Evolutionary conservation across 176 grass and related monocot species (phyloP).

Genomic region (Musa acuminata): DNA sequence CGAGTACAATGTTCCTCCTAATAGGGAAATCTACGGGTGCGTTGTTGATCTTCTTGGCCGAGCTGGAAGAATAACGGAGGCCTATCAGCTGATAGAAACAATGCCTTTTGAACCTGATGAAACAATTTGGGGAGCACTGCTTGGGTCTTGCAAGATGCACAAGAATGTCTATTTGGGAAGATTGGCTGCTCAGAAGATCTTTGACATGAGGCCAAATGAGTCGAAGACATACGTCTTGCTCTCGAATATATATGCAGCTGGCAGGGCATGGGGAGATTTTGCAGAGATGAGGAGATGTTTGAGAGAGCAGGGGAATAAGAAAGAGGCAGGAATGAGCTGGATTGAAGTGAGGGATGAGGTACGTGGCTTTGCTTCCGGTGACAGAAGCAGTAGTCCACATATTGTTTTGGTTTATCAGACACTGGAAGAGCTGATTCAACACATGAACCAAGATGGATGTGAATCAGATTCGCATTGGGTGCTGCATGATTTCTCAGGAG

Average conservation of each 20-base stretch:
- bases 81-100: conserved; percentile 29
- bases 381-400: conserved; percentile 28
- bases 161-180: conserved; percentile 38
- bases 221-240: conserved; percentile 36
- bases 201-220: conserved; percentile 35
- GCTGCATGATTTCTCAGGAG: background rate
- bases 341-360: conserved; percentile 35
- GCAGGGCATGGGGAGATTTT: conserved; percentile 48
- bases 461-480: background rate
- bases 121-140: conserved; percentile 45
- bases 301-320: conserved; percentile 33
- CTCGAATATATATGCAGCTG: conserved; percentile 54
- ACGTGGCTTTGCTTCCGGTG: conserved; percentile 38
- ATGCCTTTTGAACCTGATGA: conserved; percentile 51
- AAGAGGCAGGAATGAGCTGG: conserved; percentile 46
- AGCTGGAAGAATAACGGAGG: conserved; percentile 32
- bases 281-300: conserved; percentile 31
- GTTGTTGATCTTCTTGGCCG: conserved; percentile 41
- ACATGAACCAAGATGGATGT: conserved; percentile 34
- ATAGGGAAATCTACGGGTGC: conserved; percentile 41
- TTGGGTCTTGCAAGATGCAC: conserved; percentile 49
- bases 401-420: conserved; percentile 35
- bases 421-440: conserved; percentile 32
- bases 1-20: conserved; percentile 41
- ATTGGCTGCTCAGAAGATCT: conserved; percentile 42